These are phyloP conservation scores for Amauroascus niger DNA, from an alignment of 2,329 filamentous ascomycete species.

Conservation along the genomic window DNA sequence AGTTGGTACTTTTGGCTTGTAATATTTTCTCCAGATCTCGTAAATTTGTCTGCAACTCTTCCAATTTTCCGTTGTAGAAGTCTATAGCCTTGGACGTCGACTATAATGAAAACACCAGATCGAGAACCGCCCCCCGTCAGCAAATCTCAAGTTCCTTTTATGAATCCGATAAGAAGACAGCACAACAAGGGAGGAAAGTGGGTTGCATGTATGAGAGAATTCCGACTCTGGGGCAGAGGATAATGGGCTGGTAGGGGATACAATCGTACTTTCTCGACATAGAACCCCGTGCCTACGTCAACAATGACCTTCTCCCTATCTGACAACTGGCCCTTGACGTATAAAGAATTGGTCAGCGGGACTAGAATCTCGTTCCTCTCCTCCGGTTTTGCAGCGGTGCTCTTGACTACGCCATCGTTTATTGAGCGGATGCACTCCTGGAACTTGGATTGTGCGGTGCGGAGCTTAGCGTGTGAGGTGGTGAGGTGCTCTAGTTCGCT, in stretches of 20 bases:
- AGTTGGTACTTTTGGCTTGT: conserved; percentile 68
- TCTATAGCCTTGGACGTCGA: conserved; percentile 51
- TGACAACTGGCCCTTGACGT: conserved; percentile 74
- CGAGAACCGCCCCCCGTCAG: background rate
- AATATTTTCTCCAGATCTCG: conserved; percentile 60
- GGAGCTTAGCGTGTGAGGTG: conserved; percentile 77
- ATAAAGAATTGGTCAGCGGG: conserved; percentile 89
- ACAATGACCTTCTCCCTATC: conserved; percentile 71
- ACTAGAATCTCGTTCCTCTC: conserved; percentile 57
- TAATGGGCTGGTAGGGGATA: background rate
- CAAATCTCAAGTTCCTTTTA: background rate
- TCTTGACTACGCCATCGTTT: conserved; percentile 43
- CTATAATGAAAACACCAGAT: conserved; percentile 16
- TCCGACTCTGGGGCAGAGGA: no score
- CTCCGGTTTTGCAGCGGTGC: conserved; percentile 25
- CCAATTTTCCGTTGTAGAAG: conserved; percentile 60
- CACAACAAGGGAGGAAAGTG: no score
- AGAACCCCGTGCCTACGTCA: conserved; percentile 88
- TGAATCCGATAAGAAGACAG: no score
- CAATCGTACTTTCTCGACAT: conserved; percentile 69
- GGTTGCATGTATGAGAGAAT: no score
- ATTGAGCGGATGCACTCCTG: conserved; percentile 78
- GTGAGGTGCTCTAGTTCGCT: conserved; percentile 93
- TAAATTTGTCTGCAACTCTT: conserved; percentile 55
- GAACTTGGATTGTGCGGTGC: conserved; percentile 84